Percentiles rank a stretch among this genome's conserved stretches.
Conservation (phyloP, 2,329 filamentous ascomycete genomes). For the Aureobasidium zeae region DNA sequence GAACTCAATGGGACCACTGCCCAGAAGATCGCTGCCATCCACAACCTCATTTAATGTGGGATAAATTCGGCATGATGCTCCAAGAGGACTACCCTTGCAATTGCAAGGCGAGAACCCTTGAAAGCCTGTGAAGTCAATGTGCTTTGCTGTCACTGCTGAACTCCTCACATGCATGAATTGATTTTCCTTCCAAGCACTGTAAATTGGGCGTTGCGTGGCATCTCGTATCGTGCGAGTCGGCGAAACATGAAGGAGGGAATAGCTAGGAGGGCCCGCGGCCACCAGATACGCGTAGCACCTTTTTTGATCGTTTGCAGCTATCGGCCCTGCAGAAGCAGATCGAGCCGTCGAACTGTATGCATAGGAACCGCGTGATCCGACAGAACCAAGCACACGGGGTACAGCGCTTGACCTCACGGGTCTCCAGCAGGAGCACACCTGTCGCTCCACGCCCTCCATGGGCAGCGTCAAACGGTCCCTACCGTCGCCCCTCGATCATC, state of each 20-base stretch:
- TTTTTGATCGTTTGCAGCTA: conserved; percentile 1
- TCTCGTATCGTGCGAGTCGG: neutral
- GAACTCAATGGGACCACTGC: neutral
- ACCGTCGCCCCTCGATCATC: neutral
- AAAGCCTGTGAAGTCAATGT: too few relatives aligned
- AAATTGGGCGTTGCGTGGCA: neutral
- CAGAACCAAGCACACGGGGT: conserved; percentile 7
- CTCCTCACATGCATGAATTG: too few relatives aligned
- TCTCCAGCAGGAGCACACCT: neutral
- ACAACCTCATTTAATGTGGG: conserved; percentile 9
- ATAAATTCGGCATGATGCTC: conserved; percentile 1
- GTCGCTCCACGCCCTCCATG: too few relatives aligned
- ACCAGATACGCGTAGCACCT: conserved; percentile 2
- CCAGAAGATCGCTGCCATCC: conserved; percentile 7
- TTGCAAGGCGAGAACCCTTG: too few relatives aligned
- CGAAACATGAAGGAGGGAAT: neutral
- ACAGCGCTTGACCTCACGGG: neutral
- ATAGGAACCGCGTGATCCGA: neutral
- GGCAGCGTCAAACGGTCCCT: neutral
- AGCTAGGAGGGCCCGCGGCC: neutral
- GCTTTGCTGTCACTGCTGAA: too few relatives aligned
- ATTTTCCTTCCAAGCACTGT: neutral
- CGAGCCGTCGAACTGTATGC: conserved; percentile 3
- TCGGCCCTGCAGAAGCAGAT: neutral
- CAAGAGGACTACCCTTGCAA: too few relatives aligned